These are phyloP conservation scores for Termitomyces sp. DNA, from an alignment of 768 basidiomycete species.

Conservation along the genomic window DNA sequence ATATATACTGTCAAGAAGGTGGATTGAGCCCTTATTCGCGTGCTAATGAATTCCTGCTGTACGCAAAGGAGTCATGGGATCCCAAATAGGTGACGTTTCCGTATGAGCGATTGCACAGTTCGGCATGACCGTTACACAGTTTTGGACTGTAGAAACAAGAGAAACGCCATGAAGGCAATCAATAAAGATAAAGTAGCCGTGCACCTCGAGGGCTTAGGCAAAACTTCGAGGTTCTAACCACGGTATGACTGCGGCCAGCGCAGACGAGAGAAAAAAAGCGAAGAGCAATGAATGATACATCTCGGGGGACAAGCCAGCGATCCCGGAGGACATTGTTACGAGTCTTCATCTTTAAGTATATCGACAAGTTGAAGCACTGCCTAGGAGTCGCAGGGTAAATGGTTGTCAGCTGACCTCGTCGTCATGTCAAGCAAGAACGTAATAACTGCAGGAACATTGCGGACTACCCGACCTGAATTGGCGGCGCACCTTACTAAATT, in stretches of 20 bases:
- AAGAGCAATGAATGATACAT: neutral
- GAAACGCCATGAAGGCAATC: no score
- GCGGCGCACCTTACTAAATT: no score
- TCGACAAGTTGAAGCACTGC: neutral
- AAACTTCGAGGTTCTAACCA: neutral
- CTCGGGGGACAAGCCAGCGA: neutral
- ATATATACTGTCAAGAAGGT: neutral
- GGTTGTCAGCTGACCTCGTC: no score
- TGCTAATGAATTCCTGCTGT: slow-evolving; percentile 6
- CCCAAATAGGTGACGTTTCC: slow-evolving; percentile 14
- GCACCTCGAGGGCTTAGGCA: neutral
- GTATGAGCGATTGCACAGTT: slow-evolving; percentile 13
- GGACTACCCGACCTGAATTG: no score
- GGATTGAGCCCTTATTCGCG: neutral
- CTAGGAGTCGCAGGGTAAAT: neutral
- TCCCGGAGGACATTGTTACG: neutral
- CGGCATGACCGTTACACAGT: slow-evolving; percentile 13
- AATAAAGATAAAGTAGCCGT: no score
- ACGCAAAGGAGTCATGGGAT: slow-evolving; percentile 10
- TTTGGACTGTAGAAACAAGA: neutral
- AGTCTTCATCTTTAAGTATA: neutral
- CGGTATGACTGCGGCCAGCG: neutral
- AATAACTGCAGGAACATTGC: neutral
- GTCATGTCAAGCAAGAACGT: neutral
- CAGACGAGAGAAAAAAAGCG: neutral